A percentile compares a stretch with the other conserved stretches of the same genome.
These are phyloP conservation scores for Eragrostis nindensis DNA, from an alignment of 176 grass and related monocot genomes.

Conservation along the genomic window DNA sequence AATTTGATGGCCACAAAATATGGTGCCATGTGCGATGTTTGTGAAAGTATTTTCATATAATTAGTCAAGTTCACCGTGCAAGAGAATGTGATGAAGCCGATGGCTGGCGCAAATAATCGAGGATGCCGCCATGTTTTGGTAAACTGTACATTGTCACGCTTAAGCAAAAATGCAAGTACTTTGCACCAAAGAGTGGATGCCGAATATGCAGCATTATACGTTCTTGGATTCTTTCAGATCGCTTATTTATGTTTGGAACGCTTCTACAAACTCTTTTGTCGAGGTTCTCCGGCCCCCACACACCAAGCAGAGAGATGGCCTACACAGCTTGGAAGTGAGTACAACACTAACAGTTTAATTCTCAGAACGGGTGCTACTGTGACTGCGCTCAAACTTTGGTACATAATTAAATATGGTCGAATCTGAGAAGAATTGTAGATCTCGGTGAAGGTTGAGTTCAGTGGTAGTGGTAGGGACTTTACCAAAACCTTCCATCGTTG, in stretches of 20 bases:
- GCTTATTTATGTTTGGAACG: too few species aligned
- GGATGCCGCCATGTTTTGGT: background rate
- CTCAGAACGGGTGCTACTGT: background rate
- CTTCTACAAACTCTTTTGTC: background rate
- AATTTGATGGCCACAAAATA: too few species aligned
- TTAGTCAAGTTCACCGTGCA: too few species aligned
- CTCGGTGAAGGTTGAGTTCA: background rate
- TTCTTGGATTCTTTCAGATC: too few species aligned
- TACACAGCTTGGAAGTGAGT: background rate
- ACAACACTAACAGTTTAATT: background rate
- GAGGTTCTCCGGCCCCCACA: too few species aligned
- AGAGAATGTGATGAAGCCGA: too few species aligned
- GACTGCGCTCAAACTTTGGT: constrained; percentile 1
- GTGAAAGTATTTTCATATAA: too few species aligned
- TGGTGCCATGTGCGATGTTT: too few species aligned
- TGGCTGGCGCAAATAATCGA: too few species aligned
- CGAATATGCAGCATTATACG: background rate
- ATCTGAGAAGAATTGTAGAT: background rate
- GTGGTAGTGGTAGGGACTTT: background rate
- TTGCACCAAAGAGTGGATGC: background rate
- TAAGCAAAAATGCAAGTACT: background rate
- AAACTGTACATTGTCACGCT: background rate
- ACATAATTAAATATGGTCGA: background rate
- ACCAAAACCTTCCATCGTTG: background rate
- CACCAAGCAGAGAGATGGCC: too few species aligned